Conservation (phyloP, 805 yeast genomes). For the Yarrowia yakushimensis region DNA sequence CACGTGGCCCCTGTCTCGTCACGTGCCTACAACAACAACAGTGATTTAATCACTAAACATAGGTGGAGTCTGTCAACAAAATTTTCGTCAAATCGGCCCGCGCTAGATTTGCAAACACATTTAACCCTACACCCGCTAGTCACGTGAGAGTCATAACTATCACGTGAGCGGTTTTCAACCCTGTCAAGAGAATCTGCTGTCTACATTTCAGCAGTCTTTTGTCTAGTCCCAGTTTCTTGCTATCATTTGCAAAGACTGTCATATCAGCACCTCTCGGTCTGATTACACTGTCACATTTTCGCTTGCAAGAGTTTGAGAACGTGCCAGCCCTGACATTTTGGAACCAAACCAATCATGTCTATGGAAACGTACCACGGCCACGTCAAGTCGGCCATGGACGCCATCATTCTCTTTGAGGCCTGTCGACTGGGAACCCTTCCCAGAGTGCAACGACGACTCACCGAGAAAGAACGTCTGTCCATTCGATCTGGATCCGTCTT, state of each 20-base stretch:
- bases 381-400: conserved; percentile 56
- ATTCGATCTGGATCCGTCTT: conserved; percentile 61
- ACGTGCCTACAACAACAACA: background rate
- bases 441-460: conserved; percentile 54
- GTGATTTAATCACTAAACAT: conserved; percentile 20
- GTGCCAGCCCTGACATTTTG: no score
- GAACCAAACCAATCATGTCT: background rate
- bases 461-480: conserved; percentile 51
- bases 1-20: background rate
- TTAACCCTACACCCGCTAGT: background rate
- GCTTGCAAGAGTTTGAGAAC: no score
- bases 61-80: conserved; percentile 24
- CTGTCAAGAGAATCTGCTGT: no score
- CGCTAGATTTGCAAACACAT: background rate
- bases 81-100: background rate
- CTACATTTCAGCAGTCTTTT: no score
- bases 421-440: conserved; percentile 55
- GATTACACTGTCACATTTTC: no score
- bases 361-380: conserved; percentile 64
- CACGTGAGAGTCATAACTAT: background rate
- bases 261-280: no score
- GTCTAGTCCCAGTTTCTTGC: no score
- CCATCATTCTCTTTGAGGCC: conserved; percentile 63
- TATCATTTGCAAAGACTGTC: no score
- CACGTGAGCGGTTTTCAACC: background rate